phyloP scores from a whole-genome alignment of 495 filamentous ascomycete species.

The Articulospora tetracladia region DNA sequence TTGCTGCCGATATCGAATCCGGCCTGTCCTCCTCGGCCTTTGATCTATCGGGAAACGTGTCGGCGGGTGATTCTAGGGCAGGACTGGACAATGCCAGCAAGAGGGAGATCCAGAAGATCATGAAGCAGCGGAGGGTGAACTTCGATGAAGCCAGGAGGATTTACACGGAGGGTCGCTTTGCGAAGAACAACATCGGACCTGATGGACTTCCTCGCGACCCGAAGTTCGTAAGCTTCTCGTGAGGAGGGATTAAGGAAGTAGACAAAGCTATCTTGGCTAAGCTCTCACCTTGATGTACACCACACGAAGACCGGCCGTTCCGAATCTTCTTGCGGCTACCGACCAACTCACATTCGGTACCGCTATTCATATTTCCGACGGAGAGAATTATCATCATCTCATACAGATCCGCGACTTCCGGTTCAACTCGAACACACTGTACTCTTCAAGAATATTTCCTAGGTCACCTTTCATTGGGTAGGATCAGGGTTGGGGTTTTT shows the following conservation, averaged over 20 bases:
- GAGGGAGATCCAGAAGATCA: constrained; percentile 76
- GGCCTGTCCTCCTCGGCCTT: constrained; percentile 80
- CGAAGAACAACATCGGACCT: constrained; percentile 78
- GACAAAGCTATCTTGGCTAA: background rate
- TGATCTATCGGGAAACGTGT: constrained; percentile 74
- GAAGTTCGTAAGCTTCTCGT: constrained; percentile 89
- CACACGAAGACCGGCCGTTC: too few relatives aligned
- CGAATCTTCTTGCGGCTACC: too few relatives aligned
- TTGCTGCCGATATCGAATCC: constrained; percentile 76
- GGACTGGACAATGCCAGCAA: constrained; percentile 81
- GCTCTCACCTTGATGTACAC: background rate
- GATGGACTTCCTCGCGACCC: constrained; percentile 89
- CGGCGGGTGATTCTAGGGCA: constrained; percentile 65
- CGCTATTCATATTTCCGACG: background rate
- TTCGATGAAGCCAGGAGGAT: constrained; percentile 91
- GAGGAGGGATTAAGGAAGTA: background rate
- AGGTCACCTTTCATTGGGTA: background rate
- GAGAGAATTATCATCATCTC: background rate
- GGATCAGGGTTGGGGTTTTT: background rate
- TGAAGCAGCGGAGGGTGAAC: constrained; percentile 69
- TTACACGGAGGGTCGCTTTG: constrained; percentile 79
- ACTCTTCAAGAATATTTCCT: background rate
- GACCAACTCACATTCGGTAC: background rate
- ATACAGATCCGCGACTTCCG: background rate
- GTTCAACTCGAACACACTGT: background rate